Conservation (phyloP, 768 basidiomycete species). For the Phaeolepiota aurea region DNA sequence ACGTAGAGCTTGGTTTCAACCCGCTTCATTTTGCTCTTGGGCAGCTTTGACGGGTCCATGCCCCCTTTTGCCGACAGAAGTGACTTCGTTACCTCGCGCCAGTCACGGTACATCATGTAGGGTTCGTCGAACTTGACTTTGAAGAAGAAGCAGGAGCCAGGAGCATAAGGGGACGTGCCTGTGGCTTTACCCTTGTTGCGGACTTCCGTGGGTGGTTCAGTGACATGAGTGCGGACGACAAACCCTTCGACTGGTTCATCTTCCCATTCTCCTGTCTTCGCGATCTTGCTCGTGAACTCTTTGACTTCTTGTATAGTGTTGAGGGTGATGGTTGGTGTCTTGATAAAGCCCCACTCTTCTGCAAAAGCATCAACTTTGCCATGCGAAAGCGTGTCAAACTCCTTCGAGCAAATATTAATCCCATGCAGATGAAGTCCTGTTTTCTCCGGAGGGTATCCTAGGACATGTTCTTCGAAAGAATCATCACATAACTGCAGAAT, state of each 20-base stretch:
- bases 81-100: conserved; percentile 86
- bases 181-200: conserved; percentile 18
- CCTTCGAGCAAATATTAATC: conserved; percentile 60
- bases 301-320: conserved; percentile 59
- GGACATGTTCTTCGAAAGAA: conserved; percentile 93
- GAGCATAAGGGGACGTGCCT: conserved; percentile 55
- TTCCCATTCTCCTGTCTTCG: conserved; percentile 66
- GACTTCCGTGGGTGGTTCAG: conserved; percentile 25
- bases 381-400: conserved; percentile 67
- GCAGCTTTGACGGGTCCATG: conserved; percentile 28
- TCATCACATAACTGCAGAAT: conserved; percentile 90
- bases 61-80: conserved; percentile 35
- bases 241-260: conserved; percentile 89
- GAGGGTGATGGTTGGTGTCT: conserved; percentile 54
- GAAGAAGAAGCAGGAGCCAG: conserved; percentile 92
- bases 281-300: conserved; percentile 62
- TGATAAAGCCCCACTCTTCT: conserved; percentile 85
- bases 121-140: conserved; percentile 99
- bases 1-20: conserved; percentile 75
- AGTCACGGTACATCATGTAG: conserved; percentile 97
- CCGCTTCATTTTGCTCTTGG: conserved; percentile 63
- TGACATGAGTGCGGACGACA: conserved; percentile 76
- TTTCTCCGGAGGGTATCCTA: conserved; percentile 70
- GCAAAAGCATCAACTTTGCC: conserved; percentile 72
- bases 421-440: conserved; percentile 94